Percentiles rank a stretch among this genome's conserved stretches.
These are phyloP conservation scores for Hypoxylon subgilvum DNA, from an alignment of 495 filamentous ascomycete genomes.

Conservation along the genomic window DNA sequence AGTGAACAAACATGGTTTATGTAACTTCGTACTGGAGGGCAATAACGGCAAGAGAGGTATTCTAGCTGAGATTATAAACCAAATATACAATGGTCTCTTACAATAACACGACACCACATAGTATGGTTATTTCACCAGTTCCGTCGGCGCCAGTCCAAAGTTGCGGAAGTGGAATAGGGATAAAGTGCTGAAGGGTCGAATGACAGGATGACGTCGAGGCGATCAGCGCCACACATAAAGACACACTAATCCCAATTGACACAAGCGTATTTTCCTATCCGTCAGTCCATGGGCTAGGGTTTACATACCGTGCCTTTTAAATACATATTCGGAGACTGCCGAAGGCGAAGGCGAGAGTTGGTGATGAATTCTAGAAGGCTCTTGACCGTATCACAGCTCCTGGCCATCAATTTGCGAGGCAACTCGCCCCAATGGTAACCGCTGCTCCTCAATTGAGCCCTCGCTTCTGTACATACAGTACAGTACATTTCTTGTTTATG, in stretches of 20 bases:
- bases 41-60: not conserved
- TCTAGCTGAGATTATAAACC: not conserved
- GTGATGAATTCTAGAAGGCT: constrained; percentile 14
- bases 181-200: constrained; percentile 1
- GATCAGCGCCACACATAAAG: constrained; percentile 7
- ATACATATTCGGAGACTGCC: too few relatives aligned
- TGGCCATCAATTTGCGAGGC: not conserved
- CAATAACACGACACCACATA: not conserved
- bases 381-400: not conserved
- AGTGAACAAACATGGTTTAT: constrained; percentile 16
- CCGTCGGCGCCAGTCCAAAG: constrained; percentile 8
- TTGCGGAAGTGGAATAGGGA: not conserved
- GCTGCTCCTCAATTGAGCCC: too few relatives aligned
- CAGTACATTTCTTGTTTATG: not conserved
- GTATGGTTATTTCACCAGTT: constrained; percentile 15
- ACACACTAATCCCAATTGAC: not conserved
- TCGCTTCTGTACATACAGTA: too few relatives aligned
- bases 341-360: not conserved
- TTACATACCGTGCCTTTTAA: too few relatives aligned
- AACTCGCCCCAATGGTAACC: not conserved
- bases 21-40: too few relatives aligned
- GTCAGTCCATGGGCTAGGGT: too few relatives aligned
- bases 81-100: not conserved
- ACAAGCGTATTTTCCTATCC: not conserved
- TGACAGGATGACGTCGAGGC: constrained; percentile 26